phyloP scores from a whole-genome alignment of 257 asterid species.

The Primulina tabacum region DNA sequence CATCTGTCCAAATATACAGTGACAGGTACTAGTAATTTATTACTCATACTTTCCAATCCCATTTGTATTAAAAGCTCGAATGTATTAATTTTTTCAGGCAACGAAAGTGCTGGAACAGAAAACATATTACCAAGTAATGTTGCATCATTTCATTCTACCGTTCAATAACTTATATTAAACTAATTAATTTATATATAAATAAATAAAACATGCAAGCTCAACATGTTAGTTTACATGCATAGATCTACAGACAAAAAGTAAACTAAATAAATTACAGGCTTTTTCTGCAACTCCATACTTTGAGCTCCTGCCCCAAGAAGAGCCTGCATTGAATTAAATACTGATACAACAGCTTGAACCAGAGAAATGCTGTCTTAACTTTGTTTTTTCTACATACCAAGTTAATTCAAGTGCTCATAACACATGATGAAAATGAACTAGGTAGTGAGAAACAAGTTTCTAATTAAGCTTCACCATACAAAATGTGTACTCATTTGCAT shows the following conservation, averaged over 20 bases:
- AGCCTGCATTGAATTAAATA: background rate
- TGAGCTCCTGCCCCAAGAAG: constrained; percentile 17
- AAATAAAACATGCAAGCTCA: background rate
- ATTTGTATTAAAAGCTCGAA: constrained; percentile 6
- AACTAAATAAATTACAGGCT: constrained; percentile 15
- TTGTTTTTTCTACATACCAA: background rate
- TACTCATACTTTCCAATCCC: constrained; percentile 22
- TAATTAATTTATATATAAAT: too few species aligned
- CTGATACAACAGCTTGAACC: background rate
- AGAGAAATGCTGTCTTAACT: background rate
- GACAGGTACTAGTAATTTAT: constrained; percentile 26
- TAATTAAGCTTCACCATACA: background rate
- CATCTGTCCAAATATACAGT: constrained; percentile 9
- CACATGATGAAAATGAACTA: constrained; percentile 6
- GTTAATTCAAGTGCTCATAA: constrained; percentile 4
- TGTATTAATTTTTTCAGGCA: constrained; percentile 21
- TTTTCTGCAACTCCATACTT: constrained; percentile 13
- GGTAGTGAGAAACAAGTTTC: background rate
- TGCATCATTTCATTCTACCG: background rate
- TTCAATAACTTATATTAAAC: background rate
- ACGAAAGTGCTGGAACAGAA: background rate
- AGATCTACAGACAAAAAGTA: constrained; percentile 16
- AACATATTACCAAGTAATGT: background rate
- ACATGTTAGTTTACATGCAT: constrained; percentile 19
- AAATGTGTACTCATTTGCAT: background rate